Conservation (phyloP, 768 basidiomycete species). For the Mycena crocata region DNA sequence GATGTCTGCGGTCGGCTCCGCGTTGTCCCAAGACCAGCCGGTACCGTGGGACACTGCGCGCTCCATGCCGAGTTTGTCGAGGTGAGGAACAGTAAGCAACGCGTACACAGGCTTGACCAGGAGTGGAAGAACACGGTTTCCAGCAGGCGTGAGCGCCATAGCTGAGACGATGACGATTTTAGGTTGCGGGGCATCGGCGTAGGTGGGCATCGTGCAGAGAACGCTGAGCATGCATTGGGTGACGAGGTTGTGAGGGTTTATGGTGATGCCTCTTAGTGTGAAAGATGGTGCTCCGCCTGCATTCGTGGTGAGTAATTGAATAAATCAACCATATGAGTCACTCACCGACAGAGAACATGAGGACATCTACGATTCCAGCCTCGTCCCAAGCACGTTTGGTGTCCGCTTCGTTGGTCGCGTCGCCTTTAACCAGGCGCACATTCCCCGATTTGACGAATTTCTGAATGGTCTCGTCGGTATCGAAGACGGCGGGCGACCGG, state of each 20-base stretch:
- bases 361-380: constrained; percentile 59
- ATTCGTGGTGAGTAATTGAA: background rate
- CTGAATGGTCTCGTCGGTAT: constrained; percentile 65
- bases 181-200: constrained; percentile 47
- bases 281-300: constrained; percentile 62
- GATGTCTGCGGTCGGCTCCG: constrained; percentile 57
- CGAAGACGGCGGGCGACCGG: constrained; percentile 63
- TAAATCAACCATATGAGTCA: constrained; percentile 10
- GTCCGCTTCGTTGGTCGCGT: constrained; percentile 66
- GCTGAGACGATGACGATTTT: constrained; percentile 66
- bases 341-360: constrained; percentile 73
- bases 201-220: constrained; percentile 62
- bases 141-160: constrained; percentile 59
- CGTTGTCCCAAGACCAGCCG: constrained; percentile 64
- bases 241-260: constrained; percentile 67
- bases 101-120: constrained; percentile 61
- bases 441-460: constrained; percentile 59
- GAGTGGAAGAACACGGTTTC: constrained; percentile 60
- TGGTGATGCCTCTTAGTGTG: constrained; percentile 58
- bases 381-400: constrained; percentile 64
- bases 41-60: constrained; percentile 58
- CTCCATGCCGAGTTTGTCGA: constrained; percentile 74
- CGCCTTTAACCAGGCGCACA: constrained; percentile 68
- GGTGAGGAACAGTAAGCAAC: constrained; percentile 60
- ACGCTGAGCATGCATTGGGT: constrained; percentile 67